These are phyloP conservation scores for Volvox africanus DNA, from an alignment of 139 green algal species.

Conservation along the genomic window DNA sequence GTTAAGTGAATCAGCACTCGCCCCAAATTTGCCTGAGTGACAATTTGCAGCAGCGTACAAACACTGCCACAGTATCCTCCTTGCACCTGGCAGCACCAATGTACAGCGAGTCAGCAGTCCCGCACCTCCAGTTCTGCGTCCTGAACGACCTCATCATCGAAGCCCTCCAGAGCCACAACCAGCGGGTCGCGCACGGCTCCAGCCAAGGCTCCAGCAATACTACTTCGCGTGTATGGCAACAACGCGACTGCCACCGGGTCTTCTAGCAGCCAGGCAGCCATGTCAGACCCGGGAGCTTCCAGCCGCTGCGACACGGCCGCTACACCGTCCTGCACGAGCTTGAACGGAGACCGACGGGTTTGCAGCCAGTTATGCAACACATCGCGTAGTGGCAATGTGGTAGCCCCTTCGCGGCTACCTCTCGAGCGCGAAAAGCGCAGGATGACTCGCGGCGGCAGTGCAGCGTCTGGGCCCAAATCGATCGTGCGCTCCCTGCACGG, in stretches of 20 bases:
- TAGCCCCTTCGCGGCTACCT: constrained; percentile 7
- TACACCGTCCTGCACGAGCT: background rate
- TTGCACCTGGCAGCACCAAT: background rate
- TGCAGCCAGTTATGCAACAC: constrained; percentile 41
- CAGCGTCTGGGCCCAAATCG: background rate
- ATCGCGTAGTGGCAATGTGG: constrained; percentile 29
- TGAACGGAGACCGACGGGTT: constrained; percentile 27
- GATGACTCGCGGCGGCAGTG: constrained; percentile 33
- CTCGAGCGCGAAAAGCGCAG: constrained; percentile 40
- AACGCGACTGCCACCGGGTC: background rate
- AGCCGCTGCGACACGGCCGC: constrained; percentile 43
- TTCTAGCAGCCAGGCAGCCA: constrained; percentile 73
- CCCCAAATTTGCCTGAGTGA: constrained; percentile 23
- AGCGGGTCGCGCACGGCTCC: background rate
- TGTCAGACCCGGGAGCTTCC: constrained; percentile 63
- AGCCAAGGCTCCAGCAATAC: background rate
- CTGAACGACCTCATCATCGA: background rate
- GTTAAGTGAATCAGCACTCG: too few relatives aligned
- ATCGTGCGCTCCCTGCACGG: constrained; percentile 14
- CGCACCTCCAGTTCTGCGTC: constrained; percentile 22
- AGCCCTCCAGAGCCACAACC: background rate
- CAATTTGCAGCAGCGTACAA: background rate
- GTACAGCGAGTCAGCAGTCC: background rate
- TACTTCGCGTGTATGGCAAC: background rate
- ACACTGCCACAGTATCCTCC: too few relatives aligned